Base-by-base conservation (phyloP, 164 flowering plant genomes). In the Dillenia suffruticosa region DNA sequence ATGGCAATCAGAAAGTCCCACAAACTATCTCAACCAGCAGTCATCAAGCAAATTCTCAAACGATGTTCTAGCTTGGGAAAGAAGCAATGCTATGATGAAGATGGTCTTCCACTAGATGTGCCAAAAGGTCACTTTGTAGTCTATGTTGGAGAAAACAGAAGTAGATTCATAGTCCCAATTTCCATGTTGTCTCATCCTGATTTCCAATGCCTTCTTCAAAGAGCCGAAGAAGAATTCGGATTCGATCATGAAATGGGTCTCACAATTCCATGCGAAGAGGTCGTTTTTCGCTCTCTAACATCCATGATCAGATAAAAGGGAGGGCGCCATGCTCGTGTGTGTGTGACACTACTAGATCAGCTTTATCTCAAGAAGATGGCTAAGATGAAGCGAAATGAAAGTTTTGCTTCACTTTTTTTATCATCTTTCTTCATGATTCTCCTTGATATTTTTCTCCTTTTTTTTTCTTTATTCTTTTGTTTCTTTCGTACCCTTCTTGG, bases 181-280 rank as follows among this genome's bases (percentile, higher is more conserved):
- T 81, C 90, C 5, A 74, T 82, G 66, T 54, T 85, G 56, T 52
- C 74, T 19, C 82, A 73, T 43, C 87, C 87, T 1, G 76, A 85
- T 61, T 85, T 85, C 61, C 85, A 81, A 40, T 61, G 66, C 69
- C 75, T 85, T n/a, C 84, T 85, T 49, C 77, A 59, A 16, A 77
- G 63, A 46, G 87, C 90, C 7, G 87, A 82, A 26, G 87, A 85
- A 40, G 90, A 85, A 63, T 85, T 81, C 10, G 87, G 87, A 0
- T 82, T 82, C 57, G 80, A 76, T 60, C 85, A 85, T 56, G 85
- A 84, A 19, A 82, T 81, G 88, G 95, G 95, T 9, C 77, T 88
- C 56, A 80, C 82, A 9, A 82, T 88, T 46, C 95, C 95, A n/a
- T 86, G 91, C 49, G 89, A 86, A 67, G 95, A 88, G 69, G 79